Evolutionary conservation across 371 early-diverging fungal genomes (phyloP), one percentile per base, ranked within the genome.

Genomic region (Batkoa obscura): DNA sequence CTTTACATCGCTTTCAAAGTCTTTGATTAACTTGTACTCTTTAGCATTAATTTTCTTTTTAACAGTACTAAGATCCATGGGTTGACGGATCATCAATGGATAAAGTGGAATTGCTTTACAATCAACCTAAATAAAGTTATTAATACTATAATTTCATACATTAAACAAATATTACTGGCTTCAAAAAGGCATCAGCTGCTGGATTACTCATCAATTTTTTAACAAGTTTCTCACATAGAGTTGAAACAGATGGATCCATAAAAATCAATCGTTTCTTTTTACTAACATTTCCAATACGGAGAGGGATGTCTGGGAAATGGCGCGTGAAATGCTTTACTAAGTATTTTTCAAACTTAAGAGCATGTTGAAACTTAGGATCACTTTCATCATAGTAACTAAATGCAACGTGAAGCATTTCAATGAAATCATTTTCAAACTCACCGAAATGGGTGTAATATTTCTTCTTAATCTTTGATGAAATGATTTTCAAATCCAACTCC

Each of bases 11-110:
- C 71, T 71, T 58, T 85, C 83, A 36, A 58, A 58, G 2, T 48
- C 32, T 17, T 13, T 43, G 3, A 50, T 17, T 1, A 5, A 17
- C 30, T 4, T 17, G 55, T 79, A 79, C 37, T 67, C 63, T 13
- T 67, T 60, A 0, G 57, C 64, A 33, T 60, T 62, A 17, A 76
- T 41, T 64, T 92, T 90, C 43, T 72, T 69, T 59, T 84, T 81
- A 43, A 98, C 80, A 0, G 97, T 98, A 0, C 86, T 82, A 2
- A 98, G 70, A 63, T 98, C 99, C 96, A 99, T 98, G 0, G 99
- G 99, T 1, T 75, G 54, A 61, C 88, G 94, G 72, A 99, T 83
- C 9, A 89, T 73, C 4, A 79, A 75, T 9, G 74, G 66, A 64
- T 93, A 93, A 6, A 84, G 83, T 5, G 86, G 88, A 48, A 85